phyloP scores from a whole-genome alignment of 75 land plant genomes.

The Picea glauca region DNA sequence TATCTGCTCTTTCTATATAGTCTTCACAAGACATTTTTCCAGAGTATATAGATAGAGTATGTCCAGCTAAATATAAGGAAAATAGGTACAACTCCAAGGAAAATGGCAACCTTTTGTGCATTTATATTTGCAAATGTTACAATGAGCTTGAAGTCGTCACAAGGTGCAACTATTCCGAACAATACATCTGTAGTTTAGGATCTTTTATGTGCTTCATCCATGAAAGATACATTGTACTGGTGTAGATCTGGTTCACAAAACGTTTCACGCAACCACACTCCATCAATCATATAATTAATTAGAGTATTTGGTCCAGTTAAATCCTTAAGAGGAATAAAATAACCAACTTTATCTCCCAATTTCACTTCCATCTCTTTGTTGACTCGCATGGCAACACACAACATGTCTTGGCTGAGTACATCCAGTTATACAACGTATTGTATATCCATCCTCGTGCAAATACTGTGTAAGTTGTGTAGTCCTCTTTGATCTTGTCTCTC shows the following conservation, averaged over 20 bases:
- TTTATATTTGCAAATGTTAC: constrained; percentile 98
- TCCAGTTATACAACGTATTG: constrained; percentile 75
- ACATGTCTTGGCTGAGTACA: constrained; percentile 97
- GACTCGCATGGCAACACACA: constrained; percentile 93
- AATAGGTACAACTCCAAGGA: constrained; percentile 97
- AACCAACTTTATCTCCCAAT: constrained; percentile 85
- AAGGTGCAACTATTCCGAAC: constrained; percentile 93
- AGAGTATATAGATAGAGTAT: constrained; percentile 82
- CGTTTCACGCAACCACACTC: constrained; percentile 93
- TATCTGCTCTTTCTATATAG: constrained; percentile 95
- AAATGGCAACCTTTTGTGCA: constrained; percentile 92
- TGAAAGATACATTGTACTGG: constrained; percentile 87
- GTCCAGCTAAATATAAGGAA: constrained; percentile 94
- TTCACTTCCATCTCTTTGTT: constrained; percentile 92
- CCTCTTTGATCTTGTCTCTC: constrained; percentile 96
- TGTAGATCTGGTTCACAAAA: constrained; percentile 94
- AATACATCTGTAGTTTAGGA: constrained; percentile 91
- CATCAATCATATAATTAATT: constrained; percentile 99
- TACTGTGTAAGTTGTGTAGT: constrained; percentile 98
- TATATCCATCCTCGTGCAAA: constrained; percentile 87
- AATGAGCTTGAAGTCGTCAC: constrained; percentile 97
- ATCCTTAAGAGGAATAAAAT: constrained; percentile 97
- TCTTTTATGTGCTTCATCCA: constrained; percentile 99
- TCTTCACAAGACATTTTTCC: constrained; percentile 96
- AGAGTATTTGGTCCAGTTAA: constrained; percentile 84